Base-by-base conservation (phyloP, 2,329 filamentous ascomycete species). In the Aureobasidium sp. region DNA sequence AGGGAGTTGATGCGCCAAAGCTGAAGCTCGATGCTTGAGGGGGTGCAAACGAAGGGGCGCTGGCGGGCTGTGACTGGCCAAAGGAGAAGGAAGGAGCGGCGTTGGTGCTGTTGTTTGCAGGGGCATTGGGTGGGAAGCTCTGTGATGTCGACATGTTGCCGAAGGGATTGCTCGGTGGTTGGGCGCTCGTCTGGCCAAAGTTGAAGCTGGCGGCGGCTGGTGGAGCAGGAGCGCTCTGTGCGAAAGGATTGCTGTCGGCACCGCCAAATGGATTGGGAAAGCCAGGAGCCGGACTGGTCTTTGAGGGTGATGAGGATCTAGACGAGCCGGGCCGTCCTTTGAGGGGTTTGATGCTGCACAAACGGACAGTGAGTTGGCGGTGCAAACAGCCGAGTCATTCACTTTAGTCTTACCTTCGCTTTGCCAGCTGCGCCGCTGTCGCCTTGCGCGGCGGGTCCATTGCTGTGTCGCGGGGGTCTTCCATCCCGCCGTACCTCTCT, bases 381-480 rank as follows among this genome's bases (percentile, higher is more conserved):
- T 61, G 39, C 31, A 34, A 34, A 34, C 31, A 34, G 9, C 31
- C 31, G 31, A 34, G 31, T 34, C 31, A 34, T 34, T 48, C 39
- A 37, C n/a, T 20, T 47, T 3, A 25, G 22, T 25, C 27, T 36
- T 45, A 65, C 64, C 48, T 64, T 64, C 64, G 59, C 44, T 63
- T 56, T 53, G 64, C 64, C 61, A 65, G 25, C 56, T 65, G 64
- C 9, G 64, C 64, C 9, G 64, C 64, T n/a, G 64, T 65, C 5
- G 64, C 64, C 49, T 65, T 62, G 37, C 56, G 61, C 9, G 64
- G 64, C 6, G 62, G 47, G 48, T 65, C 64, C 53, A 55, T 62
- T 9, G 64, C 55, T 41, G 60, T 51, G 17, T 55, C 60, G 17
- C 59, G 41, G 15, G 37, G 20, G 4, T 61, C 62, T 15, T 59